Evolutionary conservation across 1,284 basidiomycete genomes (phyloP).

Genomic region (Bondarzewia mesenterica): DNA sequence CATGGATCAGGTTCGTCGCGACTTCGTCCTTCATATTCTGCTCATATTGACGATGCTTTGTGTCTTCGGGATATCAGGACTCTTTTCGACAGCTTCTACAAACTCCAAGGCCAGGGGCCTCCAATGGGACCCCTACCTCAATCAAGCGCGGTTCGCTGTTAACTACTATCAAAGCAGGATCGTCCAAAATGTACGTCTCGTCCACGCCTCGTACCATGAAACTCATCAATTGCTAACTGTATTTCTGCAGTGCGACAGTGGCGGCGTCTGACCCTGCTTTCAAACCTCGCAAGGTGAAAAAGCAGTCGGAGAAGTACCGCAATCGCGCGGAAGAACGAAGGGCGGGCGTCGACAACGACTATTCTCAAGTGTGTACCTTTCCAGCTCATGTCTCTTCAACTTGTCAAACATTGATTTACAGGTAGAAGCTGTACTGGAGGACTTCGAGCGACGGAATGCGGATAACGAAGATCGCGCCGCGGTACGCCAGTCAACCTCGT

Average conservation of each 20-base stretch:
- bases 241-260: constrained; percentile 16
- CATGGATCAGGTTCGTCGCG: constrained; percentile 14
- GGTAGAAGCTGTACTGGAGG: constrained; percentile 72
- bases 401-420: background rate
- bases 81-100: constrained; percentile 30
- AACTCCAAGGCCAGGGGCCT: constrained; percentile 6
- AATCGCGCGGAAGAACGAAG: constrained; percentile 67
- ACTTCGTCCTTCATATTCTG: background rate
- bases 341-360: constrained; percentile 54
- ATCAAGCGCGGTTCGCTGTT: constrained; percentile 17
- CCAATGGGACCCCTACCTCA: constrained; percentile 5
- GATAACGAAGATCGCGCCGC: constrained; percentile 46
- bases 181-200: constrained; percentile 17
- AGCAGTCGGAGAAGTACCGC: constrained; percentile 45
- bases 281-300: constrained; percentile 72
- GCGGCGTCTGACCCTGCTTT: constrained; percentile 39
- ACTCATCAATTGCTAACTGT: constrained; percentile 7
- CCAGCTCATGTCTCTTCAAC: background rate
- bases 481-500: constrained; percentile 24
- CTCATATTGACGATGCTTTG: constrained; percentile 3
- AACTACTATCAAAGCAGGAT: constrained; percentile 8
- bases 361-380: constrained; percentile 38
- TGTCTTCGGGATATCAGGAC: constrained; percentile 21
- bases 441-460: constrained; percentile 64
- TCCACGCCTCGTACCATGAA: constrained; percentile 2